Percentiles rank a stretch among this genome's conserved stretches.
Evolutionary conservation across 2,329 filamentous ascomycete genomes (phyloP).

Genomic region (Amylocarpus encephaloides): DNA sequence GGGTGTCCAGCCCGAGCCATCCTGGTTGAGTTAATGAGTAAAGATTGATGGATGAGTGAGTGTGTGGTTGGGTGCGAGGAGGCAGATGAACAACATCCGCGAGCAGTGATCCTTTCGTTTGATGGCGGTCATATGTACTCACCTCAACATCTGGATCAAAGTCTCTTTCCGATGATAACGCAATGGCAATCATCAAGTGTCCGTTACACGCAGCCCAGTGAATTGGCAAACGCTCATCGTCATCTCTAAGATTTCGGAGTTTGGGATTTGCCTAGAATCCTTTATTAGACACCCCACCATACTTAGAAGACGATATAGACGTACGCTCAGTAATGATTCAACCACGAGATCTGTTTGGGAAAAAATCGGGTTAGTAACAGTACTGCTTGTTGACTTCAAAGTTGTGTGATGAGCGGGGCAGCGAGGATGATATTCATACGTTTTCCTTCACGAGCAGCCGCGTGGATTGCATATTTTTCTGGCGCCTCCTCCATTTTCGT

Average conservation of each 20-base stretch:
- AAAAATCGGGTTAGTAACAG: slow-evolving; percentile 21
- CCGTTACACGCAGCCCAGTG: slow-evolving; percentile 94
- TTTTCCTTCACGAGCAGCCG: slow-evolving; percentile 77
- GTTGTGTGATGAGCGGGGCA: slow-evolving; percentile 1
- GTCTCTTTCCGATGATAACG: slow-evolving; percentile 61
- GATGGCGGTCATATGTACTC: no score
- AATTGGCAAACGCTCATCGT: slow-evolving; percentile 81
- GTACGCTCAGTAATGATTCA: slow-evolving; percentile 67
- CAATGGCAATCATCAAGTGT: slow-evolving; percentile 63
- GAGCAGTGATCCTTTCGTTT: no score
- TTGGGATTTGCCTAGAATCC: slow-evolving; percentile 65
- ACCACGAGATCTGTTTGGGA: slow-evolving; percentile 58
- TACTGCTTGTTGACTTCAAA: neutral
- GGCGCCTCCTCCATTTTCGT: slow-evolving; percentile 31
- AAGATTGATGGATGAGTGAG: neutral
- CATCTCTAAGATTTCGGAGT: slow-evolving; percentile 65
- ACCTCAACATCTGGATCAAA: slow-evolving; percentile 84
- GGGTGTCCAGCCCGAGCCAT: slow-evolving; percentile 75
- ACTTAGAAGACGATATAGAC: no score
- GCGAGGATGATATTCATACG: slow-evolving; percentile 44
- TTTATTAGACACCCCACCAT: slow-evolving; percentile 6
- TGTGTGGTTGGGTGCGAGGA: neutral
- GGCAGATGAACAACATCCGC: neutral
- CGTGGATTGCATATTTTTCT: slow-evolving; percentile 76
- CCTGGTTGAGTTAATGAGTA: slow-evolving; percentile 37